Evolutionary conservation across 2,329 filamentous ascomycete genomes (phyloP), one percentile per base, ranked within the genome.

Genomic region (Colletotrichum orchidophilum): DNA sequence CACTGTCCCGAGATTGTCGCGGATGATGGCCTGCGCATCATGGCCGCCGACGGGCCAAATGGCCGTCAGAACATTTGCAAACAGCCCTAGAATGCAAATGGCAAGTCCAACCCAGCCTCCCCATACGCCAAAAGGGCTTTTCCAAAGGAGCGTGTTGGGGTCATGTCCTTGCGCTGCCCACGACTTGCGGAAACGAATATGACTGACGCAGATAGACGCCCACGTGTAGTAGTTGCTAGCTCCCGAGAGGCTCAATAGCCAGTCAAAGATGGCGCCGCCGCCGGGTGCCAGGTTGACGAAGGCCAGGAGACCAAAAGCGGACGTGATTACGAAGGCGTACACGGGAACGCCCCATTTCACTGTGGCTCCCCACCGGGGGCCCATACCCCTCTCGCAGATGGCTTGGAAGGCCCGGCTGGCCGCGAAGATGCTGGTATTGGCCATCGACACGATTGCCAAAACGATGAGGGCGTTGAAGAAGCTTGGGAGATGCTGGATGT

Each of bases 141-240:
- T 77, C 70, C 73, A 81, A 18, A 80, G 75, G 4, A 85, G 77
- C 6, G 79, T 76, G 53, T 77, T 73, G 21, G 78, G 75, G 58
- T 79, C 75, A 58, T 83, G 76, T 5, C 79, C 80, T 61, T 85
- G 83, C 1, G 76, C 78, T 27, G 77, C 78, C 55, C 84, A 77
- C 5, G 83, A 85, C 8, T 76, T 74, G 72, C 83, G 80, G 75
- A 85, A 85, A 60, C 82, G 82, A 72, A 87, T 81, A 73, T 86
- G 86, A 39, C 83, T 82, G 33, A 83, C 71, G 73, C 81, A 83
- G 71, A 86, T 83, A 66, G 79, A 84, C 26, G 81, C 80, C 86
- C 86, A 88, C 55, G 84, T 86, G 72, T 87, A 83, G 67, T 86
- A 79, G 57, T 82, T 83, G 31, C 83, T 81, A 18, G 85, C 81